phyloP scores from a whole-genome alignment of 257 asterid species.

The Nicotiana paniculata region DNA sequence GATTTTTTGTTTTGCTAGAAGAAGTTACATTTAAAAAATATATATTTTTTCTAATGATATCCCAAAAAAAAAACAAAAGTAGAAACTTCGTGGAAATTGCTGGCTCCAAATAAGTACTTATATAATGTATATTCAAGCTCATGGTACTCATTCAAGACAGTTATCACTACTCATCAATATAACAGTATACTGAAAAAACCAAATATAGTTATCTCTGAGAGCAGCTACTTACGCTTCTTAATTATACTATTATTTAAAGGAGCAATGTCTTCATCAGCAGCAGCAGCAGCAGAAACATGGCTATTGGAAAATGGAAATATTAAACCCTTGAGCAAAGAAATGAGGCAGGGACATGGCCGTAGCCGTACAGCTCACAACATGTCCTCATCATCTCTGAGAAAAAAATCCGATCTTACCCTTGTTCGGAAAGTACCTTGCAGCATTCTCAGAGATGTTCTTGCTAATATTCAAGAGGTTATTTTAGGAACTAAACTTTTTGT shows the following conservation, averaged over 20 bases:
- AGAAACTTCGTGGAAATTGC: conserved; percentile 1
- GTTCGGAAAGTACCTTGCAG: conserved; percentile 40
- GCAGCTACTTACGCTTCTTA: no score
- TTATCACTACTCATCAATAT: not conserved
- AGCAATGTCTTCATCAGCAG: not conserved
- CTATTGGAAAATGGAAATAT: conserved; percentile 54
- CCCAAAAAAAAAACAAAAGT: not conserved
- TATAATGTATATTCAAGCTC: not conserved
- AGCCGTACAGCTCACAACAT: conserved; percentile 62
- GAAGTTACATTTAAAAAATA: no score
- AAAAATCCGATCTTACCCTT: conserved; percentile 61
- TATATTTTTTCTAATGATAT: no score
- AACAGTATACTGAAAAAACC: not conserved
- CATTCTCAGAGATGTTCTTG: conserved; percentile 27
- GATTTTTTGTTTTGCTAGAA: no score
- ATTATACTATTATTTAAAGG: not conserved
- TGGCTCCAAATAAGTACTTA: not conserved
- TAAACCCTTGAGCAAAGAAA: conserved; percentile 44
- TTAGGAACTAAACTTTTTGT: conserved; percentile 70
- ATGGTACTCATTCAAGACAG: not conserved
- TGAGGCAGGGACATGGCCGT: conserved; percentile 31
- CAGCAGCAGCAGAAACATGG: conserved; percentile 35
- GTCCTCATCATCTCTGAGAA: conserved; percentile 71
- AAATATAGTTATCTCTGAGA: not conserved
- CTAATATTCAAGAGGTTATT: conserved; percentile 65